Evolutionary conservation across 345 rosid species (phyloP).

Genomic region (Brassica nigra): DNA sequence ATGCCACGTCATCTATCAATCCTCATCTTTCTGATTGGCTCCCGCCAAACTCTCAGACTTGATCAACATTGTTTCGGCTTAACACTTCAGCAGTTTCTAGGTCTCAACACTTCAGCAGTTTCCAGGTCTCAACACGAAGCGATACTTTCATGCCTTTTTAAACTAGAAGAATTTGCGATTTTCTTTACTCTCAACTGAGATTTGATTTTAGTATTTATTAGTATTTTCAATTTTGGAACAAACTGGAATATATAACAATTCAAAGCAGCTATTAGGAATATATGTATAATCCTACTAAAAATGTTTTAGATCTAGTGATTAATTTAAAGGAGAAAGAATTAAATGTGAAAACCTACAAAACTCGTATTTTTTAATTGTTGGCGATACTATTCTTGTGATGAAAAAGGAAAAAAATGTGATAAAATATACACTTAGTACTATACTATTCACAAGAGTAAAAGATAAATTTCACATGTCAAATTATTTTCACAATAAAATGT

Average conservation of each 20-base stretch:
- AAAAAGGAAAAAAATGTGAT: not conserved
- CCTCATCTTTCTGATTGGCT: not conserved
- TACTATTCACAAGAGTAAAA: not conserved
- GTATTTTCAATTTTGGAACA: not conserved
- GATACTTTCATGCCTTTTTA: no score
- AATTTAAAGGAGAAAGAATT: not conserved
- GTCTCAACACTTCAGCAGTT: no score
- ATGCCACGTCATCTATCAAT: not conserved
- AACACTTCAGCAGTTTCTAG: not conserved
- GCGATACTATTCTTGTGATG: not conserved
- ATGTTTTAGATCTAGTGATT: not conserved
- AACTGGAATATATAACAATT: not conserved
- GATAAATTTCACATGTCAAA: not conserved
- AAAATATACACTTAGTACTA: not conserved
- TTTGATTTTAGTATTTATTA: not conserved
- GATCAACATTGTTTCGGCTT: not conserved
- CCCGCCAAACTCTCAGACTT: not conserved
- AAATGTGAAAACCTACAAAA: not conserved
- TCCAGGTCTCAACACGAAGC: no score
- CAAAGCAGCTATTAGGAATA: not conserved
- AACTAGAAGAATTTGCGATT: no score
- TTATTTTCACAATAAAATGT: not conserved
- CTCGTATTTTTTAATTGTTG: not conserved
- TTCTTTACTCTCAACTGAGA: not conserved
- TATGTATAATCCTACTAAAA: not conserved